These are phyloP conservation scores for Monosiga brevicollis DNA, from an alignment of 78 protist species.

Conservation along the genomic window DNA sequence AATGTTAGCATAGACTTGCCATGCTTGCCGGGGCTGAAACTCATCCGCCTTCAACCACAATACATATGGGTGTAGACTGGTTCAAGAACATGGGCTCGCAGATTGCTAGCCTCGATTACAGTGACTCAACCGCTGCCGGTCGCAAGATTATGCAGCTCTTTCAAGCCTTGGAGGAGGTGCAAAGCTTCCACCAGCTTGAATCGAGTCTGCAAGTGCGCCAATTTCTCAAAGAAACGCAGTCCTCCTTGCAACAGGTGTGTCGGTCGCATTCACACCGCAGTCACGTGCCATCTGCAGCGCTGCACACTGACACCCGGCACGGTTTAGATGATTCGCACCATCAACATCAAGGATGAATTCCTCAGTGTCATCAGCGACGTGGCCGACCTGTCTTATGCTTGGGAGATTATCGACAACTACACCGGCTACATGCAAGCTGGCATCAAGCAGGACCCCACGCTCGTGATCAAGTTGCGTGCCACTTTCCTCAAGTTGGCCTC, in stretches of 20 bases:
- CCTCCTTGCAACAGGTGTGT: conserved; percentile 42
- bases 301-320: too few species aligned
- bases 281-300: too few species aligned
- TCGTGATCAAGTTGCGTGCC: conserved; percentile 79
- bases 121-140: conserved; percentile 67
- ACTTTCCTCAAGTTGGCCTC: conserved; percentile 88
- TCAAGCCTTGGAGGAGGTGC: conserved; percentile 83
- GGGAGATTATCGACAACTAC: conserved; percentile 59
- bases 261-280: too few species aligned
- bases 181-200: conserved; percentile 83
- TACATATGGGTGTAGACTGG: too few species aligned
- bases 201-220: conserved; percentile 68
- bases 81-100: conserved; percentile 57
- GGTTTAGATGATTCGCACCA: conserved; percentile 84
- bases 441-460: conserved; percentile 39
- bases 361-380: conserved; percentile 46
- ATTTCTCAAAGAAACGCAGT: conserved; percentile 70
- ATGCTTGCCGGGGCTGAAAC: too few species aligned
- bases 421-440: background rate
- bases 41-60: too few species aligned
- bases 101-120: conserved; percentile 55
- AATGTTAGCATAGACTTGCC: too few species aligned
- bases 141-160: conserved; percentile 79
- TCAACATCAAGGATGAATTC: conserved; percentile 44
- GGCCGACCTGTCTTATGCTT: conserved; percentile 86